Evolutionary conservation across 2,329 filamentous ascomycete genomes (phyloP), one percentile per base, ranked within the genome.

Genomic region (Arthrobotrys megalospora): DNA sequence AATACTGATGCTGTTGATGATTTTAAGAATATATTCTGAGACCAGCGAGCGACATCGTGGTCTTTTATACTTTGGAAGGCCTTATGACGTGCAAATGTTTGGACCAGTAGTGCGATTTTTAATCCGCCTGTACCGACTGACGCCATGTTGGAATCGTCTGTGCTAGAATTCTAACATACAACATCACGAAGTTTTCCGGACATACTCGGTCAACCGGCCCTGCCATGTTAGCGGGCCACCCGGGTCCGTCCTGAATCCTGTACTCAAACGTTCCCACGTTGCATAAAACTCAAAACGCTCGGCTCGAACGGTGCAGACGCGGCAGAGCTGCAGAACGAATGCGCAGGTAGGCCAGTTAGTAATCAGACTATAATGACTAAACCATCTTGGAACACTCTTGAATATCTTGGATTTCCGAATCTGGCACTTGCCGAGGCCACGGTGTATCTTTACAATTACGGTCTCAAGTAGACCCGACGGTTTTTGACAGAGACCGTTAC

Each of bases 1-100:
- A 1, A 32, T 43, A n/a, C 28, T 53, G 53, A 76, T 47, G 53
- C 11, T 62, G 53, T 16, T 55, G 52, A 63, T 68, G 68, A 47
- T 76, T 64, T 53, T 47, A 28, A 53, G 36, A 32, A 34, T 47
- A 43, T 12, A 50, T 34, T 62, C 4, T 3, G 43, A 70, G 32
- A 43, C 2, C 19, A 16, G 43, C 3, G 16, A 50, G 66, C 5
- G 28, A 50, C 32, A 6, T 62, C 19, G 10, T 1, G 19, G 12
- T 32, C 66, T 16, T 70, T 75, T 58, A 73, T 72, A 64, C 66
- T 41, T n/a, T 12, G n/a, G 12, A 55, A 34, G 41, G 45, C 45
- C 32, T 21, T 14, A 47, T 11, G 34, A 36, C 5, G 34, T 36
- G 36, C 7, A 45, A n/a, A 45, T 45, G 3, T 45, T 12, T 45